Evolutionary conservation across 148 eudicot genomes (phyloP), one percentile per base, ranked within the genome.

Genomic region (Nyssa sinensis): DNA sequence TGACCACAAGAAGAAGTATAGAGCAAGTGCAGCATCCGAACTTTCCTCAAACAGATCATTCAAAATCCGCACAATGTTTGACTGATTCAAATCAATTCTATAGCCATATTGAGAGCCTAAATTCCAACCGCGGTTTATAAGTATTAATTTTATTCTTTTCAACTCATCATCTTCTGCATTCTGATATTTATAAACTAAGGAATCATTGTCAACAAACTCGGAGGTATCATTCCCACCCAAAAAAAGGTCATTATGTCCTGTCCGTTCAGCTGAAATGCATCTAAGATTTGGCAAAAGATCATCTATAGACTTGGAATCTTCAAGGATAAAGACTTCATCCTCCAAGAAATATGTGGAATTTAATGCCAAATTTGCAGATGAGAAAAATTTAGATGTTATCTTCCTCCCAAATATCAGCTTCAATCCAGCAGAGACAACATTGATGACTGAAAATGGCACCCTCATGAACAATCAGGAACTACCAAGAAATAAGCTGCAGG

Each of bases 1-100:
- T 35, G 74, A 77, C 85, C 84, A 85, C 72, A 65, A 77, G 66
- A 78, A 85, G 64, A 87, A 85, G 77, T 62, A 70, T 28, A 85
- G 74, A 17, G 85, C 70, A 85, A 83, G 81, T 3, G 80, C 55
- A 49, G 85, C 91, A 72, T 78, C 74, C 23, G 71, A 71, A 70
- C 75, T 80, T 75, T 73, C 72, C 28, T 65, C 44, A 51, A 76
- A 85, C 12, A 86, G 77, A 37, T 49, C 53, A 78, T 79, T 72
- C 72, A 86, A 34, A 41, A 78, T 84, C 44, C 61, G 66, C 16
- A 67, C 57, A 1, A 86, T 66, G 32, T 70, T 80, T 8, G 34
- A 23, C 61, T 84, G 79, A 57, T 75, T 68, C 44, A 82, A 75
- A 25, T 68, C 67, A 47, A 71, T 60, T 7, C 35, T 70, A 31